Base-by-base conservation (phyloP, 371 early-diverging fungal species). In the Lichtheimia ramosa region DNA sequence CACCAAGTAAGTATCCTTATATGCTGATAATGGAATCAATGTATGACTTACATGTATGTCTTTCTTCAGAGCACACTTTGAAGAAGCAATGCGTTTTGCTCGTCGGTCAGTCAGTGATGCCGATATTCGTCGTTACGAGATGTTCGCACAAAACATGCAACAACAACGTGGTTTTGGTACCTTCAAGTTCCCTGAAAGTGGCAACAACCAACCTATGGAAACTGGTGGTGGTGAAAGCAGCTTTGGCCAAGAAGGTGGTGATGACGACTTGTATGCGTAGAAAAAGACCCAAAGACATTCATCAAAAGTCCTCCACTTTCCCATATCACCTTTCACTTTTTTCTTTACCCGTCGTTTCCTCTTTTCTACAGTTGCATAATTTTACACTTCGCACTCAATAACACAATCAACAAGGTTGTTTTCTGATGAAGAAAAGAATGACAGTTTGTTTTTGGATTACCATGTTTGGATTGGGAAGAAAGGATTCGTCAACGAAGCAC, bases 81-180 rank as follows among this genome's bases (percentile, higher is more conserved):
- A 97, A 69, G 96, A 96, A 79, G 98, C 99, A 43, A 94, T 99
- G 95, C 88, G 90, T 78, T 96, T 83, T 77, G 99, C 99, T 25
- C 90, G 99, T 57, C 93, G 98, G 61, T 95, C 96, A 18, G 99
- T 99, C 14, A 90, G 90, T 59, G 96, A 99, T 75, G 92, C 90
- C 59, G 99, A 99, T 68, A 92, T 99, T 63, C 96, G 98, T 65
- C 90, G 92, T 72, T 99, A 99, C 79, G 99, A 99, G 81, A 95
- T 97, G 90, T 99, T 99, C 91, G 94, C 99, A 27, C 95, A 95
- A 69, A 97, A 92, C 77, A 77, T 97, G 77, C 97, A 96, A 74
- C 95, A 95, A 73, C 82, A 92, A 40, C 91, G 93, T 51, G 97
- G 97, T 51, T 89, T 94, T 74, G 94, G 92, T 58, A 76, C 76